Evolutionary conservation across 805 yeast genomes (phyloP), one percentile per base, ranked within the genome.

Genomic region (Ogataea ganodermae): DNA sequence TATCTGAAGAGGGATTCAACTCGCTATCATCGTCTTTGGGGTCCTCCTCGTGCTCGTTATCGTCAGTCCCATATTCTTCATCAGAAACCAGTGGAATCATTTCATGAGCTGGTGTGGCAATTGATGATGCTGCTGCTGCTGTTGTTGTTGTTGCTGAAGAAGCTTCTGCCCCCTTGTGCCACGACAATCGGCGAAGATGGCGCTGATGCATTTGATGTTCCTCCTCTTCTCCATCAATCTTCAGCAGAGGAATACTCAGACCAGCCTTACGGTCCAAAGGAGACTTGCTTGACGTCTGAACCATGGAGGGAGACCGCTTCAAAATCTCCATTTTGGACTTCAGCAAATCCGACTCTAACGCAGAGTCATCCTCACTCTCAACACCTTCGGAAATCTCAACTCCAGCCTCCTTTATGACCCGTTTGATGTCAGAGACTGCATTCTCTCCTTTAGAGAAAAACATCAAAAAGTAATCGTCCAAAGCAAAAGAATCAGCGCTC

Each of bases 381-480:
- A 37, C 22, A n/a, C 55, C 58, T 30, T 52, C 58, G 1, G 65
- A 50, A 2, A 61, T 39, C 16, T 53, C 58, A 6, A 62, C 52
- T 10, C 67, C 68, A 1, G 66, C 64, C 10, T 65, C 61, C 13
- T 67, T 62, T 32, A 82, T 62, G 0, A 69, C 69, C 2, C 69
- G 60, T 41, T 70, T 69, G 42, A 83, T 70, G 2, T 67, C 66
- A 4, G 60, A 50, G 3, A 68, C 67, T 1, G 77, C 78, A 7
- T 66, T 68, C 9, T 70, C 70, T 1, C 83, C 84, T 8, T 67
- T 65, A 17, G 73, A 69, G 61, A 88, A 83, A 50, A 88, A 84
- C 62, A 88, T 76, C 53, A 90, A 77, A 51, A 80, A 80, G 51
- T 83, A 80, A 42, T 83, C 88, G 58, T 87, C 90, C n/a, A 82